Evolutionary conservation across 2,329 filamentous ascomycete genomes (phyloP).

Genomic region (Aureobasidium leucospermi): DNA sequence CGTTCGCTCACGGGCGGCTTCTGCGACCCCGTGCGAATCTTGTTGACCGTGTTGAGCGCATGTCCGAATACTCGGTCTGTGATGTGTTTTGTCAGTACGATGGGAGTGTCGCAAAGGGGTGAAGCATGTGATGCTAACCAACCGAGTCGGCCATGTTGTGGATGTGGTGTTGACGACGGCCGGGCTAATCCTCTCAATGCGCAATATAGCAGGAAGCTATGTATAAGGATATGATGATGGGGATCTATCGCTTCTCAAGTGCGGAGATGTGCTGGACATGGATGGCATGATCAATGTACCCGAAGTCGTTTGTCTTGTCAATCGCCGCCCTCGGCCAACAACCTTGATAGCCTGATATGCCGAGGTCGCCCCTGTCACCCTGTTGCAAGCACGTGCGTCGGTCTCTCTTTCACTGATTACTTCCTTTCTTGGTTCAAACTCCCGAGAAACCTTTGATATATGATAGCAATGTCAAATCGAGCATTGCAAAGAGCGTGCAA

Average conservation of each 20-base stretch:
- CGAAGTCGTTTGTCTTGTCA: not conserved
- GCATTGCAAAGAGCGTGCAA: no score
- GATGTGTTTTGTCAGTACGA: not conserved
- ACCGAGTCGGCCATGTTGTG: slow-evolving; percentile 25
- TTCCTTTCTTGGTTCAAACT: not conserved
- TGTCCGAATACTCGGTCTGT: slow-evolving; percentile 92
- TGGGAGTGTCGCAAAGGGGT: not conserved
- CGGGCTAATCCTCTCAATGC: not conserved
- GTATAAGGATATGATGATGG: not conserved
- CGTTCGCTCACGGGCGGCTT: slow-evolving; percentile 80
- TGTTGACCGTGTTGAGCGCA: slow-evolving; percentile 97
- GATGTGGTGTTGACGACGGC: not conserved
- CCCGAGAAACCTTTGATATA: not conserved
- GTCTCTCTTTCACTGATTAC: not conserved
- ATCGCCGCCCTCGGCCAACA: slow-evolving; percentile 5
- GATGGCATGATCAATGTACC: slow-evolving; percentile 9
- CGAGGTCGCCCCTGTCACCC: slow-evolving; percentile 6
- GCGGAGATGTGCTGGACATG: not conserved
- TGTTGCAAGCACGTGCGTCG: not conserved
- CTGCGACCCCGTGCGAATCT: slow-evolving; percentile 87
- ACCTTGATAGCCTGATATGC: slow-evolving; percentile 11
- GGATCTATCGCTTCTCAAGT: not conserved
- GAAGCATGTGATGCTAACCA: slow-evolving; percentile 18
- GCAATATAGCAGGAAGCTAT: not conserved
- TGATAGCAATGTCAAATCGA: no score